Percentiles rank a stretch among this genome's conserved stretches.
These are phyloP conservation scores for Nymphaea colorata DNA, from an alignment of 164 flowering plant genomes.

Conservation along the genomic window DNA sequence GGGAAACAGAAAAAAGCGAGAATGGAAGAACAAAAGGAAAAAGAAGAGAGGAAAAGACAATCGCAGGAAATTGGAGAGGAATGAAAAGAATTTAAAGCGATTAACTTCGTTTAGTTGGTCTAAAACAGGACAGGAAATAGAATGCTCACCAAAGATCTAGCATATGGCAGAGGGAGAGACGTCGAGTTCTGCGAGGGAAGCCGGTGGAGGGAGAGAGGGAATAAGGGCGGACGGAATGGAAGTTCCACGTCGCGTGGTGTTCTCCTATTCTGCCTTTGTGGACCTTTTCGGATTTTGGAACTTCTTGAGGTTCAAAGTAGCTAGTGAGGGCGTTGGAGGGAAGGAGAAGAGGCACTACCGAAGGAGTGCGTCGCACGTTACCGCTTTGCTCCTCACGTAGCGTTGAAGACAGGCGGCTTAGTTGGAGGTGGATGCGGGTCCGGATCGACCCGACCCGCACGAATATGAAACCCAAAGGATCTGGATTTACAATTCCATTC, in stretches of 20 bases:
- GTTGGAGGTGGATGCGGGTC: neutral
- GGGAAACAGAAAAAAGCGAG: too few relatives aligned
- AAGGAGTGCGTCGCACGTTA: neutral
- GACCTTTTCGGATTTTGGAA: neutral
- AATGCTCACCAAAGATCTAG: neutral
- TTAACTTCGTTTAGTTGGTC: neutral
- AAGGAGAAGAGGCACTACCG: neutral
- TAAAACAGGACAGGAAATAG: neutral
- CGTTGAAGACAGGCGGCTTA: neutral
- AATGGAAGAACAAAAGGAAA: too few relatives aligned
- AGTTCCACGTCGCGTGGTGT: neutral
- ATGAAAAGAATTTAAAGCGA: neutral
- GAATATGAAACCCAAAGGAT: too few relatives aligned
- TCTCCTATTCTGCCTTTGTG: neutral
- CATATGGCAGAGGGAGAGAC: neutral
- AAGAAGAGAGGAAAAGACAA: too few relatives aligned
- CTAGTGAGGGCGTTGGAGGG: neutral
- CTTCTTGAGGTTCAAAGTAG: neutral
- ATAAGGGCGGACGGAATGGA: neutral
- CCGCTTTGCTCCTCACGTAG: neutral
- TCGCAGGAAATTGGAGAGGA: neutral
- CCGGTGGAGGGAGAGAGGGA: neutral
- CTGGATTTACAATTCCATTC: too few relatives aligned
- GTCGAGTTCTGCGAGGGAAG: neutral
- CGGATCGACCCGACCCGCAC: neutral